phyloP scores from a whole-genome alignment of 2,329 filamentous ascomycete genomes.

The Calonectria hongkongensis region DNA sequence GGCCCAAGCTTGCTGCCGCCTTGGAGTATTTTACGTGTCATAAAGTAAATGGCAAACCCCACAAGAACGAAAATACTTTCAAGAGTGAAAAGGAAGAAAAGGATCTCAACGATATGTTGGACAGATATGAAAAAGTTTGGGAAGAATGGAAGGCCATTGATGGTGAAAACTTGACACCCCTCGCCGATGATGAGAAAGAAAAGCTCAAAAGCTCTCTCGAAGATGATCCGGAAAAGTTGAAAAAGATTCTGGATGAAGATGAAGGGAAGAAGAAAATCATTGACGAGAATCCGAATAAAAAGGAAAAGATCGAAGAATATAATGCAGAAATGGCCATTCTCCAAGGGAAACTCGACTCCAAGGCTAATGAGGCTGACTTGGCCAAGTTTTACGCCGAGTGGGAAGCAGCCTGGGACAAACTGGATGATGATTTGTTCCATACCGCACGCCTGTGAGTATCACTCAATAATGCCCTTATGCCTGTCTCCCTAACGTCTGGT shows the following conservation, averaged over 20 bases:
- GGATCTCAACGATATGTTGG: neutral
- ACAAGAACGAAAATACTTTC: neutral
- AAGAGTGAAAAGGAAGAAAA: neutral
- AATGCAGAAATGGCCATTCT: neutral
- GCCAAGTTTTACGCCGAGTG: neutral
- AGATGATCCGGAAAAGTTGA: neutral
- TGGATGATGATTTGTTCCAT: slow-evolving; percentile 65
- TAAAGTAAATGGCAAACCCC: too few species aligned
- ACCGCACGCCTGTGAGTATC: slow-evolving; percentile 56
- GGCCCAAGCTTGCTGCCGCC: neutral
- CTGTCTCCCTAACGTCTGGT: neutral
- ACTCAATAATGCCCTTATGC: too few species aligned
- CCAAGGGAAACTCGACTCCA: neutral
- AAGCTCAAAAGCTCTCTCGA: neutral
- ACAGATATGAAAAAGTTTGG: slow-evolving; percentile 8
- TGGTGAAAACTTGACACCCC: neutral
- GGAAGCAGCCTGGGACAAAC: slow-evolving; percentile 59
- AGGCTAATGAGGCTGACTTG: neutral
- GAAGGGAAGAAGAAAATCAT: neutral
- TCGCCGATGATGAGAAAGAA: neutral
- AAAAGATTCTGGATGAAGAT: neutral
- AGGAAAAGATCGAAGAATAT: neutral
- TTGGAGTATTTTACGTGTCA: neutral
- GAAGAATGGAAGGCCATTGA: neutral
- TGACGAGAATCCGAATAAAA: neutral